Base-by-base conservation (phyloP, 140 eudicot species). In the Flaveria floridana region DNA sequence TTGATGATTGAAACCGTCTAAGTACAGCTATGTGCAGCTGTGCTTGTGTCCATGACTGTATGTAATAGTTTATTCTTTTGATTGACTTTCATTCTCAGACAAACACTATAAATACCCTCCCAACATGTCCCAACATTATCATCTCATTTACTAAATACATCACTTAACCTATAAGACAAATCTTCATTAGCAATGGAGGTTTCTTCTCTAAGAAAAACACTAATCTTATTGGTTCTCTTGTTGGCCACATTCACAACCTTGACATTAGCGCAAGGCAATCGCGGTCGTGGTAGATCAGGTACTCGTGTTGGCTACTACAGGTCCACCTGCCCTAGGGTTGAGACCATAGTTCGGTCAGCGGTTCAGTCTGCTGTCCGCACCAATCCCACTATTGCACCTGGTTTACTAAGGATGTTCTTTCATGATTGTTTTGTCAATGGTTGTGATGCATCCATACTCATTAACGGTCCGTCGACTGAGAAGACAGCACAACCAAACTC, bases 401-500 rank as follows among this genome's bases (percentile, higher is more conserved):
- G 86, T 6, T 21, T 90, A 77, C 86, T 90, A 7, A 80, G 96
- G 21, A 80, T 90, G 89, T 82, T 81, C 68, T 89, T 89, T 74
- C 96, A 90, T 71, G 96, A 87, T 23, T 90, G 96, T 64, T 90
- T 90, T 58, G 88, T 90, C 21, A 69, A 84, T 3, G 96, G 96
- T 46, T 90, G 96, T 13, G 96, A 90, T 19, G 96, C 82, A 39
- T 90, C 96, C 0, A 80, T 90, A 7, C 85, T 90, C 8, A 50
- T 90, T 39, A 52, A 84, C 0, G 96, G 96, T 0, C 4, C 83
- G 0, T 26, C 78, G 14, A 75, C 91, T 4, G 94, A 90, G 82
- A 90, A 79, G 56, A 69, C 86, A 0, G 91, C 89, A 0, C 72
- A 64, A 0, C 86, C 88, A 11, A 90, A 90, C 46, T 44, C 34